phyloP scores from a whole-genome alignment of 176 grass and related monocot species.

The Pontederia crassipes region DNA sequence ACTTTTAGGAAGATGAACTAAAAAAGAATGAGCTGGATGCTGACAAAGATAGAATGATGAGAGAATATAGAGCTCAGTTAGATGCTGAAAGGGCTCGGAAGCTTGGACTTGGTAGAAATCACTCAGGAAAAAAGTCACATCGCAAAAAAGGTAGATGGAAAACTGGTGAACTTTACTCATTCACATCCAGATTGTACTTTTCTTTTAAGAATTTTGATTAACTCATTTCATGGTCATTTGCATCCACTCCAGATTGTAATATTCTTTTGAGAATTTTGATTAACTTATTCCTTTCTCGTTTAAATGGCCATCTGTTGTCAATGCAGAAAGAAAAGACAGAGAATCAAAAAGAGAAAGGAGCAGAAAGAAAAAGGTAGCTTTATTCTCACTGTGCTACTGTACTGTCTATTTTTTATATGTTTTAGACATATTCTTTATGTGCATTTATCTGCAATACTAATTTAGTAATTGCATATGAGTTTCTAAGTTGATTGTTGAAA shows the following conservation, averaged over 20 bases:
- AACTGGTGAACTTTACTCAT: slow-evolving; percentile 8
- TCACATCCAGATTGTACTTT: not conserved
- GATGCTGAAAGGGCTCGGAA: slow-evolving; percentile 93
- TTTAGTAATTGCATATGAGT: too few species aligned
- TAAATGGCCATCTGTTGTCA: slow-evolving; percentile 9
- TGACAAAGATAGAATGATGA: slow-evolving; percentile 99
- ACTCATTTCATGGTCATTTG: not conserved
- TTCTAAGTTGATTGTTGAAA: too few species aligned
- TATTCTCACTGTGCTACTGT: too few species aligned
- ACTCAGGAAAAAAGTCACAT: slow-evolving; percentile 44
- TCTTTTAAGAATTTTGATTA: not conserved
- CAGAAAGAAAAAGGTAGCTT: slow-evolving; percentile 72
- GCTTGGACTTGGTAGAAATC: slow-evolving; percentile 54
- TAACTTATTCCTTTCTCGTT: not conserved
- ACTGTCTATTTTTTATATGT: not conserved
- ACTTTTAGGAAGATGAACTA: slow-evolving; percentile 77
- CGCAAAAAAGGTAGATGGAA: slow-evolving; percentile 60
- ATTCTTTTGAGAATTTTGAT: slow-evolving; percentile 25
- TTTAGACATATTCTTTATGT: too few species aligned
- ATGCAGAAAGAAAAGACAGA: slow-evolving; percentile 83
- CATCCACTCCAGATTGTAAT: slow-evolving; percentile 12
- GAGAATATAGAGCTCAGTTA: slow-evolving; percentile 97
- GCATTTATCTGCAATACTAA: too few species aligned
- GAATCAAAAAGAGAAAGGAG: slow-evolving; percentile 74
- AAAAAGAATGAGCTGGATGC: slow-evolving; percentile 90